Evolutionary conservation across 345 rosid species (phyloP), one percentile per base, ranked within the genome.

Genomic region (Melastoma malabathricum): DNA sequence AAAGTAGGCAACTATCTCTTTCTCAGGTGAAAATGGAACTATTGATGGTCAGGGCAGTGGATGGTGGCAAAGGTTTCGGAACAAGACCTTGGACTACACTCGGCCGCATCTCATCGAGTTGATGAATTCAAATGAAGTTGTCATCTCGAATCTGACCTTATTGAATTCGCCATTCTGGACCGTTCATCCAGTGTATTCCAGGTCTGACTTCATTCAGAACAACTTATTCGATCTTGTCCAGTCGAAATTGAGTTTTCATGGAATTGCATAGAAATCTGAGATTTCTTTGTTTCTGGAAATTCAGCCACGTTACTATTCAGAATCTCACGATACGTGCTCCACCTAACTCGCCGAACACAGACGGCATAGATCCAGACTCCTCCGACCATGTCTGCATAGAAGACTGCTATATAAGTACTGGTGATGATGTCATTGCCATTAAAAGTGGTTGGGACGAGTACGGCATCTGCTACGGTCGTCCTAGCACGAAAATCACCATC

Each of bases 381-480:
- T 87, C 84, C 10, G 66, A 73, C 44, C 71, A 84, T 61, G 98
- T 92, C 43, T 87, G 96, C 75, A 87, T 92, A 47, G 89, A 87
- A 59, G 89, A 82, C 64, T 87, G 96, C 65, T 77, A 72, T 64
- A 81, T 92, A 44, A 82, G 89, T 61, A 92, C 96, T 0, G 98
- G 96, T 15, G 96, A 92, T 57, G 98, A 92, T 71, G 70, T 87
- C 48, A 73, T 92, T 56, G 67, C 96, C 22, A 81, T 87, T 63
- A 92, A 92, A 73, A 92, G 96, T 20, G 98, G 98, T 56, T 87
- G 98, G 98, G 98, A 92, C 48, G 93, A 92, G 65, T 92, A 92
- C 14, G 98, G 96, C 22, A 82, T 75, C 57, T 75, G 84, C 1
- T 87, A 74, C 62, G 94, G 58, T 29, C 81, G 75, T 55, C 98